Base-by-base conservation (phyloP, 148 eudicot genomes). In the Rhododendron henanense region DNA sequence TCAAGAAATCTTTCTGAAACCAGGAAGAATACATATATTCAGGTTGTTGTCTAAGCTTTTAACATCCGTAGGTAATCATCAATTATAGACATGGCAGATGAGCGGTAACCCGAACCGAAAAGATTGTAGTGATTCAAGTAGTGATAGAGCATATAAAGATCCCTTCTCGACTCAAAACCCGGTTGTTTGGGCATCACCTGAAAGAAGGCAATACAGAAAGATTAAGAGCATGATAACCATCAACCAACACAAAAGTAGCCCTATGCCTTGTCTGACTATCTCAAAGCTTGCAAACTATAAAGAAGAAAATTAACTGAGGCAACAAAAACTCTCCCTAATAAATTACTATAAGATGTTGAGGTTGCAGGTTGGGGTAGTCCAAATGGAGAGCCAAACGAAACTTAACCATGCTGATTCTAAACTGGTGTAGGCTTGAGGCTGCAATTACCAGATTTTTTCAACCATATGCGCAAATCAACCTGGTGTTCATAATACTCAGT, bases 101-200 rank as follows among this genome's bases (percentile, higher is more conserved):
- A 93, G 48, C 98, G 94, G 88, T 97, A 97, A 79, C 99, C 94
- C 23, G 98, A 94, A 47, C 99, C 99, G 28, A 97, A 97, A 67
- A 97, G 92, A 83, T 97, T 97, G 89, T 97, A 97, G 87, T 97
- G 99, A 89, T 97, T 97, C 88, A 97, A 90, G 92, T 97, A 97
- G 86, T 97, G 99, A 86, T 97, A 97, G 84, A 97, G 86, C 95
- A 93, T 79, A 83, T 97, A 97, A 1, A 97, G 90, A 86, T 97
- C 98, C 86, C 92, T 89, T 90, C 99, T 92, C 88, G 91, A 88
- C 92, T 95, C 99, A 77, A 93, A 97, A 63, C 98, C 99, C 35
- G 95, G 92, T 89, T 95, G 98, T 86, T 93, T 92, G 25, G 98
- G 99, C 96, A 95, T 93, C 92, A 97, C 95, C 99, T 97, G 91